Evolutionary conservation across 306 rosid genomes (phyloP), one percentile per base, ranked within the genome.

Genomic region (Lablab purpureus): DNA sequence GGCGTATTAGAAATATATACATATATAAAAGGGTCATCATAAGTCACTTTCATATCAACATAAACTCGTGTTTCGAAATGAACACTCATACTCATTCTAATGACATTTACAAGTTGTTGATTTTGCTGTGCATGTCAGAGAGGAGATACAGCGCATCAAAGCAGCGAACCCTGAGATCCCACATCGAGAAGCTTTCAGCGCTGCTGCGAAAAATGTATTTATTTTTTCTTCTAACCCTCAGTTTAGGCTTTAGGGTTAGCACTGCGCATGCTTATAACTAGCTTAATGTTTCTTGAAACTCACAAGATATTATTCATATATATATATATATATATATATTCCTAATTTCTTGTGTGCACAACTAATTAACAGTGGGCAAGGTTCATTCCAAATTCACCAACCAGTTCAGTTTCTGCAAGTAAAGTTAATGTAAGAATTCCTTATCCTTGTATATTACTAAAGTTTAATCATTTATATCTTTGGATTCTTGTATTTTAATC

Each of bases 161-260:
- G 89, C 96, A 74, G 96, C 92, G 13, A 91, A 91, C 79, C 98
- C 99, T 56, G 93, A 91, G 85, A 90, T 93, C 66, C 98, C 99
- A 60, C 99, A 95, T 86, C 90, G 99, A 54, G 98, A 95, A 83
- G 99, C 99, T 68, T 95, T 95, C 80, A 95, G 99, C 63, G 88
- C 96, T 67, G 99, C 99, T 18, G 98, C 98, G 0, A 95, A 95
- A 85, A 95, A 91, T 78, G 99, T 93, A 75, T 47, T 17, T 17
- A 6, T 45, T 67, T 19, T 15, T 49, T 28, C 21, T 25, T 60
- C 22, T 30, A 3, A 14, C 45, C 15, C 12, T 79, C 9, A 23
- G 7, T 30, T 34, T 59, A 59, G 55, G 10, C 30, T 64, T 73
- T 73, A 47, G 52, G 80, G 54, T 50, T 47, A 58, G 14, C n/a